Base-by-base conservation (phyloP, 2,329 filamentous ascomycete species). In the Fulvia fulva region DNA sequence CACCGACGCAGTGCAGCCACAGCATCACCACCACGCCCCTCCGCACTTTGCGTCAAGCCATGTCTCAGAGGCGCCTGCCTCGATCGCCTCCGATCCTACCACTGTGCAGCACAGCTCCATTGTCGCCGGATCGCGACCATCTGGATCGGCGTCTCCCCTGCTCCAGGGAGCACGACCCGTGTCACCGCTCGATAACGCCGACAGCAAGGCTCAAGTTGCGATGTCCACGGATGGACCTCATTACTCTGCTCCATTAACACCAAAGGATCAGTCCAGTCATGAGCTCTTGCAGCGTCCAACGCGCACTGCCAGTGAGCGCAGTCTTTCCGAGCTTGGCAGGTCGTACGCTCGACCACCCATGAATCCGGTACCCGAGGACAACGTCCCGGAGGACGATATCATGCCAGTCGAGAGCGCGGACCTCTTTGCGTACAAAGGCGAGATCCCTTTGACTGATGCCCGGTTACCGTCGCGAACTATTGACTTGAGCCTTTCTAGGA, bases 371-470 rank as follows among this genome's bases (percentile, higher is more conserved):
- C 67, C 63, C 5, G 67, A 69, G 57, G 51, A 66, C 59, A 63
- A 62, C 21, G 56, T 63, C 26, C 51, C 64, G 3, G 59, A 58
- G 7, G 61, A 64, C 21, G 50, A 59, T 7, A 32, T 43, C 12
- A 32, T 57, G n/a, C 58, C 62, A 21, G 23, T 26, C 23, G 55
- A 52, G 2, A 60, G 53, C 28, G 55, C 60, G 9, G 57, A 54
- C 16, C 46, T 63, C n/a, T 70, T 64, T 54, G 49, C 66, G 9
- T 69, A 69, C 62, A 66, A 66, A 53, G 68, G 67, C 54, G 65
- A 63, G 5, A 67, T 70, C 12, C 66, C 66, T 11, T 51, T 55
- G 6, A 41, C 21, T 2, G 65, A 69, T 21, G 45, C 53, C 14
- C 55, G 54, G 21, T 51, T 44, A 22, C 34, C 57, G 19, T 63